Evolutionary conservation across 2,329 filamentous ascomycete species (phyloP).

Genomic region (Endocalyx cinctus): DNA sequence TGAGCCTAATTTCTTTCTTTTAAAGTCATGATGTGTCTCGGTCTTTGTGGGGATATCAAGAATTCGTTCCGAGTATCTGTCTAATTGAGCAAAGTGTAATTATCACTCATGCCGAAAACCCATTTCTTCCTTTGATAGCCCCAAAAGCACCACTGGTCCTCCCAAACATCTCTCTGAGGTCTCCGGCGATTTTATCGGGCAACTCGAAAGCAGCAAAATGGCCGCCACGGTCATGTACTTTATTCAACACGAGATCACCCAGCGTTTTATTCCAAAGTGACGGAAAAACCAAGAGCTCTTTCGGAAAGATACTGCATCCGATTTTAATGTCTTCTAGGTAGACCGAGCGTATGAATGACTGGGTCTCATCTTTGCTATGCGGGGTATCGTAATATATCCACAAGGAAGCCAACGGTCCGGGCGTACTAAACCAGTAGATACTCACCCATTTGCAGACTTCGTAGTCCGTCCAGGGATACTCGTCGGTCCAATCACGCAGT

Average conservation of each 20-base stretch:
- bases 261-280: slow-evolving; percentile 6
- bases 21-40: no score
- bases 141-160: slow-evolving; percentile 2
- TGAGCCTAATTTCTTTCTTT: no score
- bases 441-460: slow-evolving; percentile 6
- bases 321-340: no score
- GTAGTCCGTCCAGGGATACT: slow-evolving; percentile 7
- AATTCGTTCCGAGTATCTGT: no score
- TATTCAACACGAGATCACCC: slow-evolving; percentile 4
- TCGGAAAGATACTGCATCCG: no score
- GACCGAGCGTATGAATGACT: slow-evolving; percentile 3
- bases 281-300: slow-evolving; percentile 1
- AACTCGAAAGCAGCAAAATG: slow-evolving; percentile 9
- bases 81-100: no score
- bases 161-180: slow-evolving; percentile 6
- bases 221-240: slow-evolving; percentile 4
- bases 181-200: slow-evolving; percentile 5
- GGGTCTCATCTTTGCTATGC: slow-evolving; percentile 2
- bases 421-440: slow-evolving; percentile 1
- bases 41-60: no score
- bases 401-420: slow-evolving; percentile 2
- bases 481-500: slow-evolving; percentile 5
- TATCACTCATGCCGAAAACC: no score
- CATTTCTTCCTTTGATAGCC: no score
- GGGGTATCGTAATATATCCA: slow-evolving; percentile 7